These are phyloP conservation scores for Citeromyces siamensis DNA, from an alignment of 1,139 yeast genomes.

Conservation along the genomic window DNA sequence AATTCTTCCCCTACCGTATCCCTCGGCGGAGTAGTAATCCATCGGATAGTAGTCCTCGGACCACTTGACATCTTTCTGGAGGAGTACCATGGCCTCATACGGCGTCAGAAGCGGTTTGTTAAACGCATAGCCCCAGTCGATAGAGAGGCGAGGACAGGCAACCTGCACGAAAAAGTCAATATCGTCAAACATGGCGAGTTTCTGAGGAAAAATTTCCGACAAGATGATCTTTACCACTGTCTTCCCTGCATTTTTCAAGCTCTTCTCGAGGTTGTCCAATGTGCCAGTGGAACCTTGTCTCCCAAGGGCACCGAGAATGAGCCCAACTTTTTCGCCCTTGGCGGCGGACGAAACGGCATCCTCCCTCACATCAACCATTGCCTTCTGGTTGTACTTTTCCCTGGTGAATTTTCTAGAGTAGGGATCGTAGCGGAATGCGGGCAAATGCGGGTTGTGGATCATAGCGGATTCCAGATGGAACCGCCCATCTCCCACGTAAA, in stretches of 20 bases:
- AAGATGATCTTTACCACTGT: slow-evolving; percentile 72
- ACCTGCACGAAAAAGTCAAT: slow-evolving; percentile 95
- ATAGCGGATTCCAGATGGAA: slow-evolving; percentile 92
- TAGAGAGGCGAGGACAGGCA: slow-evolving; percentile 92
- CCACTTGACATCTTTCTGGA: slow-evolving; percentile 65
- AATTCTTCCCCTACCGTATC: slow-evolving; percentile 81
- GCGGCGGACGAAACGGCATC: slow-evolving; percentile 58
- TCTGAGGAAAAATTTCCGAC: slow-evolving; percentile 90
- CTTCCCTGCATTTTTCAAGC: slow-evolving; percentile 40
- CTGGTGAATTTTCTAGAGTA: slow-evolving; percentile 82
- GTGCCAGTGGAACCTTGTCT: slow-evolving; percentile 89
- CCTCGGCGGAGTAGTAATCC: slow-evolving; percentile 89
- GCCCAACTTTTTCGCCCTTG: slow-evolving; percentile 59
- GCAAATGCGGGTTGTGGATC: slow-evolving; percentile 92
- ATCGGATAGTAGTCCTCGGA: slow-evolving; percentile 66
- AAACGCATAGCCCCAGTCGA: slow-evolving; percentile 99
- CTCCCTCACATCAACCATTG: slow-evolving; percentile 61
- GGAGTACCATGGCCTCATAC: slow-evolving; percentile 88
- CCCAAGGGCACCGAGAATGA: slow-evolving; percentile 91
- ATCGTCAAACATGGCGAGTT: slow-evolving; percentile 87
- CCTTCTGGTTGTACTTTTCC: slow-evolving; percentile 80
- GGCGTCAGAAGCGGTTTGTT: slow-evolving; percentile 88
- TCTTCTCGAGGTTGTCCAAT: slow-evolving; percentile 46
- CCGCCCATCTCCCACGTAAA: slow-evolving; percentile 93
- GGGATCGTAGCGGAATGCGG: slow-evolving; percentile 92